Evolutionary conservation across 2,329 filamentous ascomycete species (phyloP), one percentile per base, ranked within the genome.

Genomic region (Colletotrichum destructivum): DNA sequence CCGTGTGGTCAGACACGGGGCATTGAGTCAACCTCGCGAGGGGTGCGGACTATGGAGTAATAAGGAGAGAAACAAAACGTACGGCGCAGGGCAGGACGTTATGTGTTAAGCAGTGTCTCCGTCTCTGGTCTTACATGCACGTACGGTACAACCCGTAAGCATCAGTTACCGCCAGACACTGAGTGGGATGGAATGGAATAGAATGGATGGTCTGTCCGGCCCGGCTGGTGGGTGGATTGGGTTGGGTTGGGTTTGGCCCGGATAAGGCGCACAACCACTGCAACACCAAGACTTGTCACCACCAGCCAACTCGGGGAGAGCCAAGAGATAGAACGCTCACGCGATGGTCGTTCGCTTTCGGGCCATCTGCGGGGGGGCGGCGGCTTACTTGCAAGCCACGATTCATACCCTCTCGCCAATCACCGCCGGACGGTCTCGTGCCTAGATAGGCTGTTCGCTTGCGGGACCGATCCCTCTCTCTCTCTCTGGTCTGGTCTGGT

Each of bases 291-390:
- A 40, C 56, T 31, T 21, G 16, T 16, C 59, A 60, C 40, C 44
- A 44, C 56, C 21, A 65, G 9, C 31, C 59, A 63, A 66, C 54
- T 66, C 59, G 68, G 23, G 52, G 46, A 69, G 26, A 69, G 69
- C 65, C 65, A 60, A 71, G 65, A 71, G 59, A 60, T 54, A 69
- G 65, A 63, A 40, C 6, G 51, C 63, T 68, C 69, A 62, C 64
- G 64, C 56, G 64, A 60, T 54, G 68, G 31, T 51, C 46, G 35
- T 54, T 59, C 40, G 51, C 26, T 26, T 46, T 69, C 59, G 69
- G 69, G 65, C 69, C 69, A 60, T 69, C 59, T 71, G 68, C 63
- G 68, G 68, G 68, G 26, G 3, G 26, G 26, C 26, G 68, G 11
- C 63, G 38, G n/a, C 46, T n/a, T 67, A 26, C 26, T 26, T 26